phyloP scores from a whole-genome alignment of 768 basidiomycete genomes.

The Rhizopogon roseolus region DNA sequence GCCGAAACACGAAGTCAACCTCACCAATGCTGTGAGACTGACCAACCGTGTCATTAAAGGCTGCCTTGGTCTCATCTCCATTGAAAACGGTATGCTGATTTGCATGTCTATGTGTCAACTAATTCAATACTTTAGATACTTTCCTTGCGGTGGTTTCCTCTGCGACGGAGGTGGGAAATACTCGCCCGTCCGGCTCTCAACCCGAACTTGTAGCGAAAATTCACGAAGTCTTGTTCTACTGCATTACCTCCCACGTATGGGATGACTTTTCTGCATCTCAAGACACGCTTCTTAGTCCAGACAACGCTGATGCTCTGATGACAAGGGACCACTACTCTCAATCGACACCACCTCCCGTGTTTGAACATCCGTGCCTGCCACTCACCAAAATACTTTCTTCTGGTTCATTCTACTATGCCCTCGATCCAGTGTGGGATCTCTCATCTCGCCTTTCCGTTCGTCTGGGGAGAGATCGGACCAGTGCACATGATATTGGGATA shows the following conservation, averaged over 20 bases:
- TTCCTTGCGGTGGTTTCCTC: slow-evolving; percentile 82
- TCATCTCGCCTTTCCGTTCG: slow-evolving; percentile 77
- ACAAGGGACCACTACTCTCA: slow-evolving; percentile 43
- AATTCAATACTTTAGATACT: slow-evolving; percentile 47
- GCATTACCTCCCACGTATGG: slow-evolving; percentile 79
- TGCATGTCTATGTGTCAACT: not conserved
- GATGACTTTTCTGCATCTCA: slow-evolving; percentile 61
- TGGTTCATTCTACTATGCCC: slow-evolving; percentile 90
- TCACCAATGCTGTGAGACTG: slow-evolving; percentile 55
- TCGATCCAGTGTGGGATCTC: slow-evolving; percentile 83
- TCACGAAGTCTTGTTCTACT: slow-evolving; percentile 86
- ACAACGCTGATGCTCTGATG: slow-evolving; percentile 42
- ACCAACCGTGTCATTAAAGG: slow-evolving; percentile 75
- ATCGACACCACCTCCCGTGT: slow-evolving; percentile 43
- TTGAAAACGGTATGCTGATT: slow-evolving; percentile 55
- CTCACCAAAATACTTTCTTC: slow-evolving; percentile 88
- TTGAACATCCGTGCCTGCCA: slow-evolving; percentile 88
- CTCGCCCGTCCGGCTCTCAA: slow-evolving; percentile 49
- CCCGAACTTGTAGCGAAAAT: slow-evolving; percentile 78
- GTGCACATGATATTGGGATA: slow-evolving; percentile 44
- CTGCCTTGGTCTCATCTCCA: slow-evolving; percentile 76
- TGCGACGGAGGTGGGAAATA: slow-evolving; percentile 71
- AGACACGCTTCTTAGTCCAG: slow-evolving; percentile 54
- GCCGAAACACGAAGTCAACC: slow-evolving; percentile 65
- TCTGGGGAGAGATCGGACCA: slow-evolving; percentile 44